A percentile compares a stretch with the other conserved stretches of the same genome.
These are phyloP conservation scores for Lactarius evosmus DNA, from an alignment of 768 basidiomycete species.

Conservation along the genomic window DNA sequence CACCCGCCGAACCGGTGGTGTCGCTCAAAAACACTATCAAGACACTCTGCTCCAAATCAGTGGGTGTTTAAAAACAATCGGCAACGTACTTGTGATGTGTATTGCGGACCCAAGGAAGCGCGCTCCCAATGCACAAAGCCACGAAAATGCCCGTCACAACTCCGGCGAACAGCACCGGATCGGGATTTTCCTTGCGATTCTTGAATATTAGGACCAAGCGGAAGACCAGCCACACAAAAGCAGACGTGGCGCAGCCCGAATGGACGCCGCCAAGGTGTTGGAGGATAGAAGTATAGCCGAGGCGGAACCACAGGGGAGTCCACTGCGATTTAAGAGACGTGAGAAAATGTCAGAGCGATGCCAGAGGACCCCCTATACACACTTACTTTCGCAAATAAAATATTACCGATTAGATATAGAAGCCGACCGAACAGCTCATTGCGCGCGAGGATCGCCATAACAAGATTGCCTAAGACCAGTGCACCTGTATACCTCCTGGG, in stretches of 20 bases:
- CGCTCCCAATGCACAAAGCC: slow-evolving; percentile 57
- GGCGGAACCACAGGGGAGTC: slow-evolving; percentile 42
- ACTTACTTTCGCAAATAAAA: slow-evolving; percentile 43
- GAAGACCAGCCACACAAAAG: slow-evolving; percentile 64
- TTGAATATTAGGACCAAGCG: slow-evolving; percentile 58
- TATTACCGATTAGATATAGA: slow-evolving; percentile 38
- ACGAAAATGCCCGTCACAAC: slow-evolving; percentile 56
- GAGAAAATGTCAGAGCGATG: neutral
- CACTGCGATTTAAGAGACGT: slow-evolving; percentile 32
- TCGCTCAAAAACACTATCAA: slow-evolving; percentile 66
- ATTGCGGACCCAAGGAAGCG: slow-evolving; percentile 78
- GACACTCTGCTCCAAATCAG: slow-evolving; percentile 11
- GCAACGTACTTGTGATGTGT: slow-evolving; percentile 70
- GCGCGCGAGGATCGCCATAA: slow-evolving; percentile 41
- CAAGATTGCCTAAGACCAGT: slow-evolving; percentile 42
- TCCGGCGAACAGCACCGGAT: slow-evolving; percentile 59
- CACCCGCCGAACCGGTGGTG: slow-evolving; percentile 80
- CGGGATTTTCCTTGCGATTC: slow-evolving; percentile 46
- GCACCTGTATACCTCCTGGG: slow-evolving; percentile 39
- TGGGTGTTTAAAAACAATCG: neutral
- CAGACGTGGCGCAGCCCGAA: slow-evolving; percentile 69
- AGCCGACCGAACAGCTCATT: slow-evolving; percentile 43
- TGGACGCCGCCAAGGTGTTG: slow-evolving; percentile 78
- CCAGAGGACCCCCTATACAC: neutral
- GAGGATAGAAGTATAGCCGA: slow-evolving; percentile 37